Evolutionary conservation across 129 eudicot species (phyloP).

Genomic region (Solidago caesia): DNA sequence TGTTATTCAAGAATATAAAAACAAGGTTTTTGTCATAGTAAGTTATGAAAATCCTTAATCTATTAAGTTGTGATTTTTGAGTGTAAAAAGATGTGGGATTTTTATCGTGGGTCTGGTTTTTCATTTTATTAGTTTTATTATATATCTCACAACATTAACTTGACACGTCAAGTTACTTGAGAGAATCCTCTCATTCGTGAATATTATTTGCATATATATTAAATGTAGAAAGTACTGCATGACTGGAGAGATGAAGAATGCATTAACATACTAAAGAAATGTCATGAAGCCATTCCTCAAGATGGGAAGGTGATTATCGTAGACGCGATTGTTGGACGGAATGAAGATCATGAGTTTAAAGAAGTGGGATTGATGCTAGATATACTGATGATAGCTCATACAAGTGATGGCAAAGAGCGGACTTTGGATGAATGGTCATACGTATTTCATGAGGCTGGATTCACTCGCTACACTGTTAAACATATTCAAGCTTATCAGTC

Average conservation of each 20-base stretch:
- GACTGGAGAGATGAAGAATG: slow-evolving; percentile 20
- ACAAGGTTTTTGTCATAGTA: too few relatives aligned
- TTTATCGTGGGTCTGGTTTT: too few relatives aligned
- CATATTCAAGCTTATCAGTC: not conserved
- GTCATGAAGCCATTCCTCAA: slow-evolving; percentile 18
- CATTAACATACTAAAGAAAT: slow-evolving; percentile 11
- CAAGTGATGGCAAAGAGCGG: slow-evolving; percentile 15
- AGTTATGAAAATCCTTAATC: too few relatives aligned
- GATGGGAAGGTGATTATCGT: slow-evolving; percentile 20
- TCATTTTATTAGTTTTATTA: too few relatives aligned
- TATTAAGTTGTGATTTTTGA: too few relatives aligned
- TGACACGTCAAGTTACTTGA: not conserved
- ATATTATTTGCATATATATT: not conserved
- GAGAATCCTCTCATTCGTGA: too few relatives aligned
- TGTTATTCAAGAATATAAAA: too few relatives aligned
- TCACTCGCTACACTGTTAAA: slow-evolving; percentile 11
- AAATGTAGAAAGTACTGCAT: slow-evolving; percentile 20
- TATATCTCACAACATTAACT: too few relatives aligned
- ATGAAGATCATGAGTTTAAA: slow-evolving; percentile 9
- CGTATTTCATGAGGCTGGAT: slow-evolving; percentile 16
- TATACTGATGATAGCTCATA: slow-evolving; percentile 6
- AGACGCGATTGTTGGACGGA: slow-evolving; percentile 4
- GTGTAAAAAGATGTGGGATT: too few relatives aligned
- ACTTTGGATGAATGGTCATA: slow-evolving; percentile 4
- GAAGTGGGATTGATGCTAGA: slow-evolving; percentile 12